These are phyloP conservation scores for Colletotrichum sp. DNA, from an alignment of 2,329 filamentous ascomycete species.

Conservation along the genomic window DNA sequence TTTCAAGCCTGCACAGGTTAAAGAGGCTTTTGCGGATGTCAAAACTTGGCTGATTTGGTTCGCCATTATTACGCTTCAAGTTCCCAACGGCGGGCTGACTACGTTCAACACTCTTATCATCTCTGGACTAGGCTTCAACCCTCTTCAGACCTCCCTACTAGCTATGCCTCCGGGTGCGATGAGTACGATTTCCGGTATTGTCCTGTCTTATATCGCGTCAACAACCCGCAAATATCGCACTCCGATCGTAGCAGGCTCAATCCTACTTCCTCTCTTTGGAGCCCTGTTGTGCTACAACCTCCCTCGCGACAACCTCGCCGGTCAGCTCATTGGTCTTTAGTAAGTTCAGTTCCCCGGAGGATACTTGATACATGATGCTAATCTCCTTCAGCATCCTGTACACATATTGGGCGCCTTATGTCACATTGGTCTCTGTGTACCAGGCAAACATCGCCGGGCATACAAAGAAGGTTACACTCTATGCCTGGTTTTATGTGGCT, in stretches of 20 bases:
- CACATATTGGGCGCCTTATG: background rate
- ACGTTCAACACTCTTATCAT: background rate
- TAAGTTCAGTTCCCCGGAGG: background rate
- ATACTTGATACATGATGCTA: background rate
- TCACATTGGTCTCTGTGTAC: background rate
- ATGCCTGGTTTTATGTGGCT: background rate
- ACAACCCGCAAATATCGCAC: background rate
- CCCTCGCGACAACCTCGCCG: background rate
- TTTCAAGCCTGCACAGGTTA: background rate
- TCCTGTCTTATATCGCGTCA: background rate
- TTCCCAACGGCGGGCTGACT: background rate
- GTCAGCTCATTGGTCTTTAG: background rate
- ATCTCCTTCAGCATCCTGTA: background rate
- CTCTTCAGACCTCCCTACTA: background rate
- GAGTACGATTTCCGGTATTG: background rate
- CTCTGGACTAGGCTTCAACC: background rate
- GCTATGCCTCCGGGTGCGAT: background rate
- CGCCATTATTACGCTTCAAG: background rate
- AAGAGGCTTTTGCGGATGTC: background rate
- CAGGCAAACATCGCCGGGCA: background rate
- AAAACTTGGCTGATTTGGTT: background rate
- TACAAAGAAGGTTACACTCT: background rate
- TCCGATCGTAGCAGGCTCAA: background rate
- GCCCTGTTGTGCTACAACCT: background rate
- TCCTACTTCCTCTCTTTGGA: background rate